phyloP scores from a whole-genome alignment of 345 rosid genomes.

The Syzygium jambos region DNA sequence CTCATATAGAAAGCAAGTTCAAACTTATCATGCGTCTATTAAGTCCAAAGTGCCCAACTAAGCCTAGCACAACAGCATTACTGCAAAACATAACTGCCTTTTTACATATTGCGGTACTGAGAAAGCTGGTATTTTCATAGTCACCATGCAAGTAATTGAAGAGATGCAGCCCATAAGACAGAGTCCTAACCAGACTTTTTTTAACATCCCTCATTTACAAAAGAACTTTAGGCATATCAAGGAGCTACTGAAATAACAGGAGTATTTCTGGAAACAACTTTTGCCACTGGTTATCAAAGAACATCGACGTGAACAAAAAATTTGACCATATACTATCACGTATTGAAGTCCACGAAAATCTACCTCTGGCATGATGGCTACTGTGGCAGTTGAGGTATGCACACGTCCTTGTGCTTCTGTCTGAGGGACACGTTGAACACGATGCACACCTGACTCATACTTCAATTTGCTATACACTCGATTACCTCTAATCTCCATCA shows the following conservation, averaged over 20 bases:
- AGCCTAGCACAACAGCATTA: neutral
- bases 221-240: neutral
- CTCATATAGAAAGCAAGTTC: neutral
- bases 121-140: neutral
- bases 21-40: neutral
- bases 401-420: slow-evolving; percentile 95
- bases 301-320: neutral
- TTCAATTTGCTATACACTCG: slow-evolving; percentile 91
- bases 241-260: neutral
- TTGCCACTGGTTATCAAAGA: neutral
- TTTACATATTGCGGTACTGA: neutral
- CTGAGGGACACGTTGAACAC: slow-evolving; percentile 96
- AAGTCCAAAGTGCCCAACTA: neutral
- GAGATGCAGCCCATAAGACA: neutral
- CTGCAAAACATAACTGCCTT: neutral
- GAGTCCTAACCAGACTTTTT: neutral
- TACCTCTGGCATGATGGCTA: slow-evolving; percentile 99
- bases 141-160: neutral
- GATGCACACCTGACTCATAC: slow-evolving; percentile 92
- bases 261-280: neutral
- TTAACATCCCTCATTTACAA: neutral
- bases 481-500: slow-evolving; percentile 83
- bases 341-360: neutral
- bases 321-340: neutral
- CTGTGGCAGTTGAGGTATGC: slow-evolving; percentile 96